Evolutionary conservation across 2,329 filamentous ascomycete species (phyloP).

Genomic region (Cyphellophora attinorum): DNA sequence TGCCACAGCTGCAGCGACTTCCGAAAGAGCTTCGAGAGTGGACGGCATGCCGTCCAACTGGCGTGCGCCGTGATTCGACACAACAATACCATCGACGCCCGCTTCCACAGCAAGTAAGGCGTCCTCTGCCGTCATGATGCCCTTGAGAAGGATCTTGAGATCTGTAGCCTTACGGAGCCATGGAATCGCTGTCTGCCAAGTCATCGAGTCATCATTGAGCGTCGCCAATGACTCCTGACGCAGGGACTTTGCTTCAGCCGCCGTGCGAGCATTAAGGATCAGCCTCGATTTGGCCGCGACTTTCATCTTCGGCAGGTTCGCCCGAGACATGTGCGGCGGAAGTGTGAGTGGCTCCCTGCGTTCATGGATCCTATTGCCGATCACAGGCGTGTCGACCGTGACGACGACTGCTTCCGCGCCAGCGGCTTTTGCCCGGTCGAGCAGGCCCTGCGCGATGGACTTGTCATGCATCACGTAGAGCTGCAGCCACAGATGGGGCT

Average conservation of each 20-base stretch:
- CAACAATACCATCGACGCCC: constrained; percentile 8
- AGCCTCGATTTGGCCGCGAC: background rate
- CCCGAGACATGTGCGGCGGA: constrained; percentile 33
- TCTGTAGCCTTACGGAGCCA: constrained; percentile 35
- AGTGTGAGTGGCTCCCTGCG: constrained; percentile 20
- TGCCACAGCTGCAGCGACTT: constrained; percentile 14
- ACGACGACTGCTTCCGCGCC: constrained; percentile 47
- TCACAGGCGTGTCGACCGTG: constrained; percentile 44
- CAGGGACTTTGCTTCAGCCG: background rate
- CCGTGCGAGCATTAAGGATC: background rate
- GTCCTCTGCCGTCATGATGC: constrained; percentile 15
- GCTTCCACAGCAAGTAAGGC: constrained; percentile 10
- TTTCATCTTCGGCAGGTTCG: constrained; percentile 26
- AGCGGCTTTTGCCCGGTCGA: constrained; percentile 34
- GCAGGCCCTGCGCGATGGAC: constrained; percentile 28
- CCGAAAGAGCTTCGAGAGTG: constrained; percentile 9
- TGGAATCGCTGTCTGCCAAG: constrained; percentile 41
- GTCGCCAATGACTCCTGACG: background rate
- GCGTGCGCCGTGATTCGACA: constrained; percentile 11
- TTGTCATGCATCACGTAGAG: constrained; percentile 44
- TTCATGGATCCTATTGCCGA: constrained; percentile 45
- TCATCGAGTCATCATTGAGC: constrained; percentile 9
- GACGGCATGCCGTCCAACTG: constrained; percentile 12
- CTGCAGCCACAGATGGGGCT: constrained; percentile 42
- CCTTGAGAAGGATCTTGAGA: constrained; percentile 17